phyloP scores from a whole-genome alignment of 805 yeast genomes.

The Myxozyma sirexii region DNA sequence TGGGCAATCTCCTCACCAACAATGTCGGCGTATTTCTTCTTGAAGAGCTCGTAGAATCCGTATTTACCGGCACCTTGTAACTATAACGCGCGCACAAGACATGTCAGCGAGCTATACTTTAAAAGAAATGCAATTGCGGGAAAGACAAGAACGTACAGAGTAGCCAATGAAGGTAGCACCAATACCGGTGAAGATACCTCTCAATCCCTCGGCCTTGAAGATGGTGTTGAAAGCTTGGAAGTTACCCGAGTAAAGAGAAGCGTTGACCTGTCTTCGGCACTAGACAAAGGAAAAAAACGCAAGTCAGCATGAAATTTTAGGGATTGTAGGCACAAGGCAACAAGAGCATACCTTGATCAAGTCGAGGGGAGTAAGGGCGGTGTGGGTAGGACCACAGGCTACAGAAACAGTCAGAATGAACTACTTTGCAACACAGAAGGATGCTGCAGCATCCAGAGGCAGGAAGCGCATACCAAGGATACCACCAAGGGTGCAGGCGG shows the following conservation, averaged over 20 bases:
- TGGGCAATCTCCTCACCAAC: constrained; percentile 65
- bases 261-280: constrained; percentile 86
- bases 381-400: constrained; percentile 97
- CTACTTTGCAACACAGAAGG: background rate
- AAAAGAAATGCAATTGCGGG: background rate
- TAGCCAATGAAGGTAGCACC: constrained; percentile 94
- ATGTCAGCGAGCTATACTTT: background rate
- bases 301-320: background rate
- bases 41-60: constrained; percentile 92
- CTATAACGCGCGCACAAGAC: background rate
- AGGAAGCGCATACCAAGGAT: constrained; percentile 45
- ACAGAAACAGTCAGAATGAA: constrained; percentile 3
- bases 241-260: constrained; percentile 72
- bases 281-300: background rate
- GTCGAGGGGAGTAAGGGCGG: constrained; percentile 90
- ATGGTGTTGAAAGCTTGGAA: constrained; percentile 81
- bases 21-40: constrained; percentile 68
- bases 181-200: constrained; percentile 80
- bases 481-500: constrained; percentile 78
- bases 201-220: constrained; percentile 69
- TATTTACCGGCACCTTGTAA: constrained; percentile 97
- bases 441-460: background rate
- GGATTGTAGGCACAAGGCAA: background rate
- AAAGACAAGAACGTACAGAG: constrained; percentile 46
- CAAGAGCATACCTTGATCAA: constrained; percentile 59